Base-by-base conservation (phyloP, 1,139 yeast genomes). In the Geotrichum australiense region DNA sequence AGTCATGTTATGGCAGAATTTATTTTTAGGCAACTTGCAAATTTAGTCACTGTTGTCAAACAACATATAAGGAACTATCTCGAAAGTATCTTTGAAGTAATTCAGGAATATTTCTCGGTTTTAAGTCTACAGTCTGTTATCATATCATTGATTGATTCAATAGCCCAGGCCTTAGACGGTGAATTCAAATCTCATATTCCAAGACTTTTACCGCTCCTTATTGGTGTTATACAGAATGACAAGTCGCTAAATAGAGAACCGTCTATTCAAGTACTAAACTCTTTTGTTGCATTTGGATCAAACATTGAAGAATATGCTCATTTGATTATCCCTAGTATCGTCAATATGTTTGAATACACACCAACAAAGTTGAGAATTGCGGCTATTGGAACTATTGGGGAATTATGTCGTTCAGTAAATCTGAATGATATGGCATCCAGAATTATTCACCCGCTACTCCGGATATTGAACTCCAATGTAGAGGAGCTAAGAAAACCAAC, bases 241-340 rank as follows among this genome's bases (percentile, higher is more conserved):
- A 77, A 73, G 48, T 73, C 86, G 0, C 70, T 73, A 1, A 76
- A 76, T 30, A 47, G 59, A 3, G 74, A 74, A 25, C 77, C 91
- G 0, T 78, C 95, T 0, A 65, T 80, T 32, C 80, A 85, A 50
- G 94, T 89, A 0, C 68, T 93, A 53, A 79, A 80, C 53, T 83
- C 94, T 12, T 75, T 93, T 57, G 93, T 87, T n/a, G 81, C 82
- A 0, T 86, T 91, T 62, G 96, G 96, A 0, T 70, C 82, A 23
- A 86, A 83, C 54, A 73, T 89, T 37, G 97, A 91, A 52, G 96
- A 93, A 48, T 86, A 83, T 55, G 76, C 82, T 7, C 96, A 87
- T 59, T 72, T 89, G 40, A 75, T 91, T 31, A 73, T 91, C 18
- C 97, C 97, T 0, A 81, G 84, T 39, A 71, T 89, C 29, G 93